Evolutionary conservation across 257 asterid species (phyloP).

Genomic region (Lavandula angustifolia): DNA sequence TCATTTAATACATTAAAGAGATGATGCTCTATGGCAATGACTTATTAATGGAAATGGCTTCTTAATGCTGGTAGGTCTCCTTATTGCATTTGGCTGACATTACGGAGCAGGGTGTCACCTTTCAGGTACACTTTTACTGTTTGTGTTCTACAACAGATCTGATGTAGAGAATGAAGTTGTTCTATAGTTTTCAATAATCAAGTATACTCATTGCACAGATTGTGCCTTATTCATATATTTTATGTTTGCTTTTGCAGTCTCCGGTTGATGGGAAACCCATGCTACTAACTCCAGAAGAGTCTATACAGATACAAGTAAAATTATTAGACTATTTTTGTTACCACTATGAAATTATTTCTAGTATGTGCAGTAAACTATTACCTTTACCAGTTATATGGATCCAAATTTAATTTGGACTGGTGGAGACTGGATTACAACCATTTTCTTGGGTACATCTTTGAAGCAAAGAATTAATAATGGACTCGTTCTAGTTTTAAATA

Average conservation of each 20-base stretch:
- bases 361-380: conserved; percentile 10
- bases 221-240: conserved; percentile 19
- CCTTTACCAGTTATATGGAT: background rate
- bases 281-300: conserved; percentile 98
- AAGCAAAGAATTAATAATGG: too few relatives aligned
- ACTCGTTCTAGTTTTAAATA: too few relatives aligned
- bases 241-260: conserved; percentile 62
- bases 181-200: background rate
- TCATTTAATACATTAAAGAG: conserved; percentile 14
- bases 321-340: conserved; percentile 10
- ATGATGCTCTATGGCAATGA: conserved; percentile 19
- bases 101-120: conserved; percentile 91
- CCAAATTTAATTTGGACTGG: background rate
- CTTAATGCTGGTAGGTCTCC: conserved; percentile 68
- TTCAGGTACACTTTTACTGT: conserved; percentile 64
- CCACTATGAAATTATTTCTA: conserved; percentile 4
- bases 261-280: conserved; percentile 98
- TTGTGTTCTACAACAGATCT: too few relatives aligned
- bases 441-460: too few relatives aligned
- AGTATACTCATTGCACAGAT: background rate
- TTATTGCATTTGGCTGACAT: conserved; percentile 96
- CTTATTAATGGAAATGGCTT: conserved; percentile 24
- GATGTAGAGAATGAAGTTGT: background rate
- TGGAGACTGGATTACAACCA: too few relatives aligned
- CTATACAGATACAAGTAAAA: conserved; percentile 88